A percentile compares a stretch with the other conserved stretches of the same genome.
These are phyloP conservation scores for Aspergillus texensis DNA, from an alignment of 2,329 filamentous ascomycete species.

Conservation along the genomic window DNA sequence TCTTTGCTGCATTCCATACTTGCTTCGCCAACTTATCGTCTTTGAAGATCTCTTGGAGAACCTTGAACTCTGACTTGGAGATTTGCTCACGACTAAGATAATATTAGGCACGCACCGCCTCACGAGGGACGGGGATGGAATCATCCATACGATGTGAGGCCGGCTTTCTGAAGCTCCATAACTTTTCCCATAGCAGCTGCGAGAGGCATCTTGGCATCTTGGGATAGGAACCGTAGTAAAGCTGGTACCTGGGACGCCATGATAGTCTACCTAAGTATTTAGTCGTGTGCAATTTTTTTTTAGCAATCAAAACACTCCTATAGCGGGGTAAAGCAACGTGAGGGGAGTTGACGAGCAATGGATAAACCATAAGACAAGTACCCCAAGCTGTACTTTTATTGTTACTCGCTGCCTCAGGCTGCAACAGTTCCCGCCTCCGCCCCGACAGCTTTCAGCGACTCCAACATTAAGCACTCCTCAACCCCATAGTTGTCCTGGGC, in stretches of 20 bases:
- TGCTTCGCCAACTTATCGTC: slow-evolving; percentile 61
- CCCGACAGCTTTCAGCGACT: slow-evolving; percentile 11
- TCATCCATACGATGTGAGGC: slow-evolving; percentile 43
- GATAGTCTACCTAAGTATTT: neutral
- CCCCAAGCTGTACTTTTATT: neutral
- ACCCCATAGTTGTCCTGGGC: neutral
- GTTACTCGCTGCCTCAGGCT: slow-evolving; percentile 18
- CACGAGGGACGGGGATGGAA: neutral
- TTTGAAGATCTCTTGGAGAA: slow-evolving; percentile 46
- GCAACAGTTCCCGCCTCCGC: slow-evolving; percentile 20
- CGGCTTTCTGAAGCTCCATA: slow-evolving; percentile 55
- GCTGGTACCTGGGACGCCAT: slow-evolving; percentile 40
- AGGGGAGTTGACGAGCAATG: neutral
- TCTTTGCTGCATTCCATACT: slow-evolving; percentile 60
- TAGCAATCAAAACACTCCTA: neutral
- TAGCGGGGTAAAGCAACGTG: neutral
- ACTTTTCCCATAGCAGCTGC: slow-evolving; percentile 58
- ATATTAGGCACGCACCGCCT: slow-evolving; percentile 10
- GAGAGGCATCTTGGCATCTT: slow-evolving; percentile 60
- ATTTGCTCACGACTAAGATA: slow-evolving; percentile 44
- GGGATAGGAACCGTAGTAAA: slow-evolving; percentile 60
- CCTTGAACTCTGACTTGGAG: slow-evolving; percentile 50
- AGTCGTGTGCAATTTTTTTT: neutral
- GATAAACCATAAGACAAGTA: neutral
- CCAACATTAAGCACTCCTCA: slow-evolving; percentile 1